Base-by-base conservation (phyloP, 176 grass and related monocot species). In the Phoenix dactylifera region DNA sequence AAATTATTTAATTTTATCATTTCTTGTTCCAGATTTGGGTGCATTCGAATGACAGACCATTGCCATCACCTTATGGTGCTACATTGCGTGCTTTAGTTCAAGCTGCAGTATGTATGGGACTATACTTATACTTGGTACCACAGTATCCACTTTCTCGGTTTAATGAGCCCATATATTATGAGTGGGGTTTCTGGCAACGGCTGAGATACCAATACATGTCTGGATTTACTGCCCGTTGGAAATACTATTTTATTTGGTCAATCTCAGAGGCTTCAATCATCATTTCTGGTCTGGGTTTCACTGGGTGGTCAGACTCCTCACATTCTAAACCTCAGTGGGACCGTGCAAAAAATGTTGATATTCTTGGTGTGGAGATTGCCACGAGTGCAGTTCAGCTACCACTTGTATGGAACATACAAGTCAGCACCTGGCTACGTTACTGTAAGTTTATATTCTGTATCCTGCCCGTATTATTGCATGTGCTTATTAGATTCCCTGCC, bases 201-300 rank as follows among this genome's bases (percentile, higher is more conserved):
- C 74, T 98, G 32, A 92, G 82, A 73, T 98, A 74, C 63, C 87
- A 89, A 51, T 92, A 92, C 87, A 98, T 98, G 93, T 98, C 84
- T 58, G 93, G 87, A 48, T 89, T 98, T 83, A 98, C 87, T 7
- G 87, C 84, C 59, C 84, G 93, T 56, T 92, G 87, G 93, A 98
- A 92, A 72, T 98, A 98, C 69, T 98, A 98, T 69, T 98, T 98
- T 77, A 88, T 98, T 75, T 88, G 87, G 93, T 98, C 93, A 63
- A 73, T 98, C 50, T 98, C 87, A 50, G 93, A 98, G 72, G 87
- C 93, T 55, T 68, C 84, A 53, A 70, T 92, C 64, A 78, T 92
- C 76, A 83, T 98, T 70, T 91, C 87, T 29, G 87, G 87, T 70
- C 50, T 98, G 53, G 84, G 93, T 32, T 92, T 98, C 75, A 74